Evolutionary conservation across 2,329 filamentous ascomycete genomes (phyloP).

Genomic region (Cladosporium cucumerinum): DNA sequence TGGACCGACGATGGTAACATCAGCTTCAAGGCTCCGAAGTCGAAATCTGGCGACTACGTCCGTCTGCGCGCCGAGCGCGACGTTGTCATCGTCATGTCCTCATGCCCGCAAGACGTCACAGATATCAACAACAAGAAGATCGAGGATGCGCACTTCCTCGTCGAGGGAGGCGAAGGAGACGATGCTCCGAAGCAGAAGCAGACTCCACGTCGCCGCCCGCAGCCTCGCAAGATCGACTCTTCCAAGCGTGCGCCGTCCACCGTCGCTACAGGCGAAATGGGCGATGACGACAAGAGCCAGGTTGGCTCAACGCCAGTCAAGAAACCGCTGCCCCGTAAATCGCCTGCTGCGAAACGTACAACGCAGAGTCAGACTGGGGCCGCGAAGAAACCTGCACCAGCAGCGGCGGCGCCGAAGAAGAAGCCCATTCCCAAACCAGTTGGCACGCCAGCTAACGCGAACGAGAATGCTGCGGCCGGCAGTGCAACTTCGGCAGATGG

Average conservation of each 20-base stretch:
- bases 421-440: conserved; percentile 23
- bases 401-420: conserved; percentile 17
- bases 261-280: conserved; percentile 18
- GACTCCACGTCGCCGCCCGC: conserved; percentile 23
- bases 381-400: conserved; percentile 18
- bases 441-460: conserved; percentile 10
- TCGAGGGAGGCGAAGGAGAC: conserved; percentile 34
- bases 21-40: conserved; percentile 40
- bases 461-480: conserved; percentile 17
- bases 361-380: conserved; percentile 8
- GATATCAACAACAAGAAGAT: conserved; percentile 42
- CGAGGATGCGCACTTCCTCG: conserved; percentile 45
- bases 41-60: conserved; percentile 43
- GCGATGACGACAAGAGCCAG: conserved; percentile 17
- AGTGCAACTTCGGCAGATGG: conserved; percentile 19
- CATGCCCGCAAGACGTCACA: conserved; percentile 46
- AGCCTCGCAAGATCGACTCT: conserved; percentile 23
- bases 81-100: conserved; percentile 47
- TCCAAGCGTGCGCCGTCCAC: conserved; percentile 18
- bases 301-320: conserved; percentile 16
- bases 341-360: conserved; percentile 7
- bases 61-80: conserved; percentile 44
- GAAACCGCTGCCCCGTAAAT: conserved; percentile 16
- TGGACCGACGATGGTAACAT: conserved; percentile 41
- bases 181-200: conserved; percentile 23